Conservation (phyloP, 164 flowering plant species). For the Berberis thunbergii region DNA sequence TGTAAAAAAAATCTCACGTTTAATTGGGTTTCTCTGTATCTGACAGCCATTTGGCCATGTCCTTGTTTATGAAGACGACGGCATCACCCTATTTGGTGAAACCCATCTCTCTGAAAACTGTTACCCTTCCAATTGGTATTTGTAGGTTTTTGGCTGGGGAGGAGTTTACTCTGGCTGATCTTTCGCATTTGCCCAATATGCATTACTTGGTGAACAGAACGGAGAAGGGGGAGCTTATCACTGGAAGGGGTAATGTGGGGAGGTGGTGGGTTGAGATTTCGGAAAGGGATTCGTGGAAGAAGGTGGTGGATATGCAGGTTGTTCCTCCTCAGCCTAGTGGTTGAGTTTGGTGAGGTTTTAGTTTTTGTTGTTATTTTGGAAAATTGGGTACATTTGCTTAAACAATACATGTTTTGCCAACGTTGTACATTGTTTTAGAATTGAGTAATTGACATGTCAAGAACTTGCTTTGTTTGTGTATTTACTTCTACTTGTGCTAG, state of each 20-base stretch:
- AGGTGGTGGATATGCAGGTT: constrained; percentile 62
- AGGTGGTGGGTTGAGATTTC: constrained; percentile 88
- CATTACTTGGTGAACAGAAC: constrained; percentile 46
- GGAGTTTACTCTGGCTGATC: constrained; percentile 73
- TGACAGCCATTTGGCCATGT: constrained; percentile 93
- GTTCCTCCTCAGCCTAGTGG: constrained; percentile 8
- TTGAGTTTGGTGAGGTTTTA: neutral
- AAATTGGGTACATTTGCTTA: neutral
- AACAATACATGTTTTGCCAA: too few relatives aligned
- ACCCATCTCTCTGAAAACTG: too few relatives aligned
- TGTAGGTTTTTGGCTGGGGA: constrained; percentile 69
- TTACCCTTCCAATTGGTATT: constrained; percentile 75
- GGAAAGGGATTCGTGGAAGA: constrained; percentile 62
- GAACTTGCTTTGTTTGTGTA: too few relatives aligned
- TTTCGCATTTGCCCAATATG: constrained; percentile 63
- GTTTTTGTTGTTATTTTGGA: neutral
- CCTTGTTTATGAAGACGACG: constrained; percentile 71
- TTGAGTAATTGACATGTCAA: too few relatives aligned
- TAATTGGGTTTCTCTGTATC: neutral
- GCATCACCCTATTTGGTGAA: constrained; percentile 62
- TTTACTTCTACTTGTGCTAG: too few relatives aligned
- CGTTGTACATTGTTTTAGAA: too few relatives aligned
- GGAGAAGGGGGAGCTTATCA: constrained; percentile 39
- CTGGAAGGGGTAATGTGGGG: constrained; percentile 53
- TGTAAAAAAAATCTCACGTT: neutral